Conservation (phyloP, 192 early-diverging fungal genomes). For the Coemansia sp. region DNA sequence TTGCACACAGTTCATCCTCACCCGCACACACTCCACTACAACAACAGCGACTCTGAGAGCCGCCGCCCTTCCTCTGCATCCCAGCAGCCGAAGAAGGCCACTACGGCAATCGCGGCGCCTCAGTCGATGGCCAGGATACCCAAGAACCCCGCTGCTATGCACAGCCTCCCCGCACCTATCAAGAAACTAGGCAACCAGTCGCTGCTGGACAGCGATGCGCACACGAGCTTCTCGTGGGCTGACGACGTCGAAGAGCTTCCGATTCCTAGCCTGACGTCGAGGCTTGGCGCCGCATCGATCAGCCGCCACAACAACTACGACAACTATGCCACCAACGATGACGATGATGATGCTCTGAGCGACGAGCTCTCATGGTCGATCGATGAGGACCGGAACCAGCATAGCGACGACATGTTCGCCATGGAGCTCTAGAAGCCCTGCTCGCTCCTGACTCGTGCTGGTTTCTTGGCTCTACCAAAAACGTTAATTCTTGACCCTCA, state of each 20-base stretch:
- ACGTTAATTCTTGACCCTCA: neutral
- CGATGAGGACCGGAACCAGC: conserved; percentile 26
- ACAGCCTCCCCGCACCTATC: conserved; percentile 35
- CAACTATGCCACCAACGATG: conserved; percentile 1
- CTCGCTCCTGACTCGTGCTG: neutral
- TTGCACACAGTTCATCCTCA: neutral
- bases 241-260: conserved; percentile 54
- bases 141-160: conserved; percentile 20
- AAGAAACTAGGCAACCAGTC: conserved; percentile 11
- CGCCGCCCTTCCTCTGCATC: neutral
- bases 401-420: conserved; percentile 37
- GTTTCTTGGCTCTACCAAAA: neutral
- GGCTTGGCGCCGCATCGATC: conserved; percentile 6
- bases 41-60: neutral
- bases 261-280: conserved; percentile 30
- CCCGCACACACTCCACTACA: neutral
- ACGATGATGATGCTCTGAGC: conserved; percentile 39
- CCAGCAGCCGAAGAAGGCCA: neutral
- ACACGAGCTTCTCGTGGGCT: conserved; percentile 50
- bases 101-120: neutral
- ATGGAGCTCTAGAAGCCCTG: conserved; percentile 30
- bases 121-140: neutral
- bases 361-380: conserved; percentile 44
- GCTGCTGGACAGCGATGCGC: conserved; percentile 8
- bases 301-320: neutral